phyloP scores from a whole-genome alignment of 768 basidiomycete species.

The Panaeolus cyanescens region DNA sequence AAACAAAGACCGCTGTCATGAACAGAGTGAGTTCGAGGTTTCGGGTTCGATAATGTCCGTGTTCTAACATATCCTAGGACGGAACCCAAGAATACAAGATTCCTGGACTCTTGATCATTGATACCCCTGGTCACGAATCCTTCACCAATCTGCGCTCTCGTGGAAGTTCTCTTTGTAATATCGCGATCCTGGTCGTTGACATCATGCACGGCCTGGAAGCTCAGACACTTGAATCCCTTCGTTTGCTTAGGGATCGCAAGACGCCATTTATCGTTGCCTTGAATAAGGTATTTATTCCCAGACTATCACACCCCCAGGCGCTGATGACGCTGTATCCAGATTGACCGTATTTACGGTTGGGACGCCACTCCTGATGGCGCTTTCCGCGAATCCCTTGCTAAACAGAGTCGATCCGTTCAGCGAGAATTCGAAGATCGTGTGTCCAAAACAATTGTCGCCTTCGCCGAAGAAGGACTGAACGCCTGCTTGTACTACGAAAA shows the following conservation, averaged over 20 bases:
- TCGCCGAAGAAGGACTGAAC: conserved; percentile 98
- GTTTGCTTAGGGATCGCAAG: conserved; percentile 87
- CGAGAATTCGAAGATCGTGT: conserved; percentile 93
- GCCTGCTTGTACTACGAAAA: conserved; percentile 96
- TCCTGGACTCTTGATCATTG: conserved; percentile 93
- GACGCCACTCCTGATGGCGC: conserved; percentile 87
- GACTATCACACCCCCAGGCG: background rate
- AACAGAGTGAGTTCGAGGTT: conserved; percentile 60
- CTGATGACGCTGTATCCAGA: conserved; percentile 45
- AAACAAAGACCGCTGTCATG: conserved; percentile 90
- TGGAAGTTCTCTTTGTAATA: conserved; percentile 97
- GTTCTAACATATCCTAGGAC: conserved; percentile 46
- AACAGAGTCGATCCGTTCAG: conserved; percentile 77
- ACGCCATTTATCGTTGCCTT: conserved; percentile 99
- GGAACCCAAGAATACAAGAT: conserved; percentile 91
- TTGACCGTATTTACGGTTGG: conserved; percentile 98
- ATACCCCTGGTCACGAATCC: conserved; percentile 99
- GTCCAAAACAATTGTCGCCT: conserved; percentile 83
- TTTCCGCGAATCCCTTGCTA: conserved; percentile 87
- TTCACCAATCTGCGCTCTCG: conserved; percentile 96
- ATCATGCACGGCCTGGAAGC: conserved; percentile 99
- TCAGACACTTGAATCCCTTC: conserved; percentile 96
- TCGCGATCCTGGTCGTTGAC: conserved; percentile 98
- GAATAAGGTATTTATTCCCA: conserved; percentile 70
- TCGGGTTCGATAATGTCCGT: background rate